Evolutionary conservation across 306 rosid genomes (phyloP).

Genomic region (Lathyrus sativus): DNA sequence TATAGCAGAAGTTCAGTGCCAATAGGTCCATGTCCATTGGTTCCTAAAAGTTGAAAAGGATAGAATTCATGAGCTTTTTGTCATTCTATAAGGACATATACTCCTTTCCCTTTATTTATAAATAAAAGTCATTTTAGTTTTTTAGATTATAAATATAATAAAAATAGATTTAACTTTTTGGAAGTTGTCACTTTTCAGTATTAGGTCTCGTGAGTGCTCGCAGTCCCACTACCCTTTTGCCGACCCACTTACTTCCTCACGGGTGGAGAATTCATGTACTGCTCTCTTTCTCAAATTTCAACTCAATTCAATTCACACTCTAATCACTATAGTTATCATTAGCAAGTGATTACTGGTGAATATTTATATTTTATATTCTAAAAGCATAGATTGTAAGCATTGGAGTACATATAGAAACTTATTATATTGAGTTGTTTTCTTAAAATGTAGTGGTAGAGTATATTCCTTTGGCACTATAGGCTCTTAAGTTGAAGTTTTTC

Average conservation of each 20-base stretch:
- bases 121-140: no score
- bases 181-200: background rate
- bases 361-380: no score
- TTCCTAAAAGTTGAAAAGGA: constrained; percentile 17
- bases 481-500: background rate
- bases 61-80: constrained; percentile 6
- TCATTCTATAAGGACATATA: background rate
- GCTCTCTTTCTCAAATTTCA: background rate
- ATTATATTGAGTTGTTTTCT: background rate
- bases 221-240: constrained; percentile 11
- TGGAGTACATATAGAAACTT: background rate
- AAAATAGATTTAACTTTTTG: background rate
- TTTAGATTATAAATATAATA: no score
- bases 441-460: background rate
- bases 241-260: constrained; percentile 16
- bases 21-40: constrained; percentile 22
- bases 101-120: no score
- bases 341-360: no score
- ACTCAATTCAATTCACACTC: background rate
- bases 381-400: no score
- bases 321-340: no score
- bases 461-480: background rate
- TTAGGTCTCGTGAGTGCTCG: constrained; percentile 9
- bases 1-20: constrained; percentile 38
- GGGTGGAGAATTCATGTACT: background rate